phyloP scores from a whole-genome alignment of 768 basidiomycete species.

The Dentipellis fragilis region DNA sequence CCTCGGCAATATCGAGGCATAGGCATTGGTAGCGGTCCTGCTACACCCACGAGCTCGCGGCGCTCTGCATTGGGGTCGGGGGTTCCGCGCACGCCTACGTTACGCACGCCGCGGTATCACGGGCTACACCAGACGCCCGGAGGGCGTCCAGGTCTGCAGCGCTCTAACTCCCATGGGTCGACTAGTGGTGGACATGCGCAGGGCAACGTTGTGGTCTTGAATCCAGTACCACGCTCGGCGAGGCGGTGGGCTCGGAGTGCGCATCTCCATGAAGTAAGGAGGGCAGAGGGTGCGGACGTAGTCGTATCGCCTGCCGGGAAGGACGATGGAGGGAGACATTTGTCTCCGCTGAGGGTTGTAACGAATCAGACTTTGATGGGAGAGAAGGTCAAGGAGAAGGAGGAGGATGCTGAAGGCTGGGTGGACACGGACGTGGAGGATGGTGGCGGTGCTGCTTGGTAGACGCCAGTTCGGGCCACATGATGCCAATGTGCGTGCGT shows the following conservation, averaged over 20 bases:
- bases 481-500: too few relatives aligned
- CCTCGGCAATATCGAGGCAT: too few relatives aligned
- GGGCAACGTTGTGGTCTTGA: slow-evolving; percentile 5
- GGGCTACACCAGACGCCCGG: slow-evolving; percentile 12
- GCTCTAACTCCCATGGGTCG: slow-evolving; percentile 35
- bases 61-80: too few relatives aligned
- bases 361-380: background rate
- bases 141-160: slow-evolving; percentile 27
- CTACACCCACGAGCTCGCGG: too few relatives aligned
- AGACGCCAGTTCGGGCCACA: too few relatives aligned
- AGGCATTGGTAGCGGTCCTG: too few relatives aligned
- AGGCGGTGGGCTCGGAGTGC: slow-evolving; percentile 56
- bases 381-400: background rate
- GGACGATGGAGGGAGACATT: background rate
- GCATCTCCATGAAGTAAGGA: slow-evolving; percentile 56
- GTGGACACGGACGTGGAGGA: slow-evolving; percentile 13
- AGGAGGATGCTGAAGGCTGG: slow-evolving; percentile 3
- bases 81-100: background rate
- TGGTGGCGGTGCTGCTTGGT: too few relatives aligned
- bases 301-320: background rate
- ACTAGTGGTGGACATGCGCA: slow-evolving; percentile 13
- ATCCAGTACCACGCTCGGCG: slow-evolving; percentile 32
- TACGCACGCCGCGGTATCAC: slow-evolving; percentile 2
- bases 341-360: background rate
- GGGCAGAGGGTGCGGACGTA: background rate